Percentiles rank a stretch among this genome's conserved stretches.
Evolutionary conservation across 2,329 filamentous ascomycete genomes (phyloP).

Genomic region (Phialophora expanda): DNA sequence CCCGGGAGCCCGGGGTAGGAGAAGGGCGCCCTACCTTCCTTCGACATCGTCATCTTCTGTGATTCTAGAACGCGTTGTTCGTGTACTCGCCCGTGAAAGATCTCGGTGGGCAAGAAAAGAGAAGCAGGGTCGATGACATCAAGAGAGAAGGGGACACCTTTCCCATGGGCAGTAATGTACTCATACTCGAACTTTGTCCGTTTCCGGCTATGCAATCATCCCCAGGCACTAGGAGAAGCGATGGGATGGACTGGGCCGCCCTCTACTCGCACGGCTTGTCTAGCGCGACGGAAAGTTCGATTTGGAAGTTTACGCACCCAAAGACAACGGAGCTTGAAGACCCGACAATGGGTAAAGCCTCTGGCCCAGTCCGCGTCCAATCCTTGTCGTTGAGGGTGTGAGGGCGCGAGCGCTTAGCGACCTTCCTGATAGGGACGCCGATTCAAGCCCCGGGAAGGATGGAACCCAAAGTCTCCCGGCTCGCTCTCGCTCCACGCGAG

Average conservation of each 20-base stretch:
- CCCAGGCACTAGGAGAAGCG: not conserved
- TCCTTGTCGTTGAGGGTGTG: no score
- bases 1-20: constrained; percentile 43
- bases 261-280: not conserved
- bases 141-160: not conserved
- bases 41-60: constrained; percentile 10
- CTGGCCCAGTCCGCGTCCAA: not conserved
- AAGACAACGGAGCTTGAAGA: not conserved
- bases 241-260: not conserved
- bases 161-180: not conserved
- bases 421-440: constrained; percentile 5
- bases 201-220: not conserved
- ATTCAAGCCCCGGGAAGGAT: not conserved
- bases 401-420: not conserved
- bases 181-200: not conserved
- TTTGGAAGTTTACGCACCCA: not conserved
- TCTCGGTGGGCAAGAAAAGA: not conserved
- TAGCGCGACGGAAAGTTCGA: not conserved
- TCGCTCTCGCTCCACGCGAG: no score
- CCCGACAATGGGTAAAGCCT: not conserved
- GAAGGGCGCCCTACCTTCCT: constrained; percentile 41
- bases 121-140: not conserved
- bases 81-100: not conserved
- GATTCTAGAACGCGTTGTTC: not conserved
- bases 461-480: not conserved